phyloP scores from a whole-genome alignment of 768 basidiomycete genomes.

The Lactarius hatsudake region DNA sequence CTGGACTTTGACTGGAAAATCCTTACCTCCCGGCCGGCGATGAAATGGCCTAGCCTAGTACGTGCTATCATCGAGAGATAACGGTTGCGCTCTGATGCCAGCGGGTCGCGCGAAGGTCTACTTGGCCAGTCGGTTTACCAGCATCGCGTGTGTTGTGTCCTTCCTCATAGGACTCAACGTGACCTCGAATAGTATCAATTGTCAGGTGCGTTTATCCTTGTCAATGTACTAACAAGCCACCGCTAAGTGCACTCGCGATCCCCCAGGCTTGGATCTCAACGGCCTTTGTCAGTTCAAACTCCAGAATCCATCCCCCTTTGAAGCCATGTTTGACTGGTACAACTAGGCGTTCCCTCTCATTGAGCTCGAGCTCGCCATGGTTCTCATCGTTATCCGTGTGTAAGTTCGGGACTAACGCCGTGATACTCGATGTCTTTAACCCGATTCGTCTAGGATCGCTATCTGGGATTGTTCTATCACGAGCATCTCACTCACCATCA shows the following conservation, averaged over 20 bases:
- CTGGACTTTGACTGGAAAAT: conserved; percentile 22
- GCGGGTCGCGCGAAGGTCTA: conserved; percentile 1
- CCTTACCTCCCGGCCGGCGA: background rate
- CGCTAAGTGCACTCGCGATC: background rate
- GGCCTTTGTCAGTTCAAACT: conserved; percentile 5
- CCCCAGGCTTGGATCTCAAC: conserved; percentile 11
- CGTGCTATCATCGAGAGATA: background rate
- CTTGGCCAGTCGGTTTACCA: conserved; percentile 7
- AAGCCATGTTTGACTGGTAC: background rate
- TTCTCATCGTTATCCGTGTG: conserved; percentile 18
- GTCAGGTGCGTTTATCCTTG: conserved; percentile 8
- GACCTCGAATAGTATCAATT: conserved; percentile 1
- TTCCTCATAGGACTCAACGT: conserved; percentile 9
- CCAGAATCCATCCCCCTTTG: background rate
- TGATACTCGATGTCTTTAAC: background rate
- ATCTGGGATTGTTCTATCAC: conserved; percentile 2
- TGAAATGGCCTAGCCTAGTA: conserved; percentile 7
- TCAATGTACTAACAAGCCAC: too few relatives aligned
- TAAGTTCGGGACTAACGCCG: background rate
- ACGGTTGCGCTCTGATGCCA: background rate
- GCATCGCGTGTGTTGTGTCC: conserved; percentile 17
- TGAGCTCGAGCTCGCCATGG: conserved; percentile 10
- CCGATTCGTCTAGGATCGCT: conserved; percentile 1
- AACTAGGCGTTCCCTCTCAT: conserved; percentile 11
- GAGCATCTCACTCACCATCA: background rate